phyloP scores from a whole-genome alignment of 352 stramenopile species.

The Globisporangium cylindrosporum region DNA sequence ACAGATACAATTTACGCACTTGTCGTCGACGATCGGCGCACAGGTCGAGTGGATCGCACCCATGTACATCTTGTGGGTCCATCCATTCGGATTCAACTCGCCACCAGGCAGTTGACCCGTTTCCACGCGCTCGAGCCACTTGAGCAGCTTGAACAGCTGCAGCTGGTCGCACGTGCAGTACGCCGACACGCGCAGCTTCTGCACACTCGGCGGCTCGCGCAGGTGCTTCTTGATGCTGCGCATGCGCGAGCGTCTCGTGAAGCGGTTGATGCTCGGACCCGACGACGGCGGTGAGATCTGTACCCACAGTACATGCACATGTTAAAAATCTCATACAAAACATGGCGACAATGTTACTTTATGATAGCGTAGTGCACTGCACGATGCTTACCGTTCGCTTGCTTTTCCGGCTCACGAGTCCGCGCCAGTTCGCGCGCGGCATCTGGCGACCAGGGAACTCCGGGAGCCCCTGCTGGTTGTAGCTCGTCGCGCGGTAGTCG shows the following conservation, averaged over 20 bases:
- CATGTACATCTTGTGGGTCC: conserved; percentile 88
- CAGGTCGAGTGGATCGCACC: conserved; percentile 79
- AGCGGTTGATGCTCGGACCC: conserved; percentile 58
- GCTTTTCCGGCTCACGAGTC: conserved; percentile 44
- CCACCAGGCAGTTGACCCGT: conserved; percentile 71
- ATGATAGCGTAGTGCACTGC: neutral
- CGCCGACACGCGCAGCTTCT: conserved; percentile 80
- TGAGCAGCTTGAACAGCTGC: conserved; percentile 84
- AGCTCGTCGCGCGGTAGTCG: conserved; percentile 44
- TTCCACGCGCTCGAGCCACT: conserved; percentile 82
- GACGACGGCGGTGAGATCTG: conserved; percentile 32
- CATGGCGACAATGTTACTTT: neutral
- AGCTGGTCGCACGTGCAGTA: conserved; percentile 86
- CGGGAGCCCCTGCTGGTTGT: conserved; percentile 25
- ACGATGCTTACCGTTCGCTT: conserved; percentile 31
- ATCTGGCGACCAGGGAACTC: conserved; percentile 26
- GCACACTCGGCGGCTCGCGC: conserved; percentile 57
- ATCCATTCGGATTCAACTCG: conserved; percentile 76
- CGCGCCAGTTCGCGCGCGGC: conserved; percentile 57
- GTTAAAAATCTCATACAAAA: neutral
- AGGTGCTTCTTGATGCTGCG: conserved; percentile 83
- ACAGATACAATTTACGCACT: conserved; percentile 21
- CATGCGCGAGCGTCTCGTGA: conserved; percentile 77
- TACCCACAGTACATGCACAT: conserved; percentile 1
- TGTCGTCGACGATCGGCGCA: conserved; percentile 37